A percentile compares a stretch with the other conserved stretches of the same genome.
These are phyloP conservation scores for Calycina marina DNA, from an alignment of 2,329 filamentous ascomycete species.

Conservation along the genomic window DNA sequence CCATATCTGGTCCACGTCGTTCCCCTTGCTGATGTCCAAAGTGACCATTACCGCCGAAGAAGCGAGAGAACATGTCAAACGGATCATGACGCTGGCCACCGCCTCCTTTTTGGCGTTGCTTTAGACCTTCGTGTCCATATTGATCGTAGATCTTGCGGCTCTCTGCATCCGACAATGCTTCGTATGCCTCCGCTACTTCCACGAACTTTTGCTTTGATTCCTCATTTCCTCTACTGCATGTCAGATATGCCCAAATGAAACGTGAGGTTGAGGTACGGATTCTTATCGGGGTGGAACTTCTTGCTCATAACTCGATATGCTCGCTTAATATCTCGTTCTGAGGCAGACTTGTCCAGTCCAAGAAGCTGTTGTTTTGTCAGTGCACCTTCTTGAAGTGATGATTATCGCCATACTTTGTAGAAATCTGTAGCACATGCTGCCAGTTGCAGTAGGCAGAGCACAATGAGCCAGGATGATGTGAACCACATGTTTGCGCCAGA, in stretches of 20 bases:
- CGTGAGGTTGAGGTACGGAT: constrained; percentile 45
- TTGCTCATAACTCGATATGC: constrained; percentile 88
- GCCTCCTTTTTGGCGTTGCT: constrained; percentile 64
- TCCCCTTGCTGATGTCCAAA: constrained; percentile 60
- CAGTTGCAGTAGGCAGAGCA: constrained; percentile 39
- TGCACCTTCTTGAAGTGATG: constrained; percentile 1
- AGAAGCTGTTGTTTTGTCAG: constrained; percentile 43
- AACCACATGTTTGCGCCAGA: constrained; percentile 31
- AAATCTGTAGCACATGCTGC: constrained; percentile 54
- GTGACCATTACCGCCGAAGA: constrained; percentile 69
- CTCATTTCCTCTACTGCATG: constrained; percentile 50
- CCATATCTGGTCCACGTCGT: constrained; percentile 75
- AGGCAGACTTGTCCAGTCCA: constrained; percentile 63
- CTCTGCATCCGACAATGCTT: constrained; percentile 67
- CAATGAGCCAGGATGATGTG: constrained; percentile 33
- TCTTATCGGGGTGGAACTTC: constrained; percentile 96
- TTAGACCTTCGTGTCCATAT: constrained; percentile 80
- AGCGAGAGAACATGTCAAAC: constrained; percentile 90
- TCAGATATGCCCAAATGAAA: background rate
- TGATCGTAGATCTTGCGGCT: constrained; percentile 84
- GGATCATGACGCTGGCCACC: constrained; percentile 60
- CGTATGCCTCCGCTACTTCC: constrained; percentile 88
- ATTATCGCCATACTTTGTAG: constrained; percentile 48
- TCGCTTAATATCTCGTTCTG: constrained; percentile 80
- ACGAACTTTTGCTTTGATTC: constrained; percentile 83